Evolutionary conservation across 1,284 basidiomycete genomes (phyloP), one percentile per base, ranked within the genome.

Genomic region (Cutaneotrichosporon dermatis): DNA sequence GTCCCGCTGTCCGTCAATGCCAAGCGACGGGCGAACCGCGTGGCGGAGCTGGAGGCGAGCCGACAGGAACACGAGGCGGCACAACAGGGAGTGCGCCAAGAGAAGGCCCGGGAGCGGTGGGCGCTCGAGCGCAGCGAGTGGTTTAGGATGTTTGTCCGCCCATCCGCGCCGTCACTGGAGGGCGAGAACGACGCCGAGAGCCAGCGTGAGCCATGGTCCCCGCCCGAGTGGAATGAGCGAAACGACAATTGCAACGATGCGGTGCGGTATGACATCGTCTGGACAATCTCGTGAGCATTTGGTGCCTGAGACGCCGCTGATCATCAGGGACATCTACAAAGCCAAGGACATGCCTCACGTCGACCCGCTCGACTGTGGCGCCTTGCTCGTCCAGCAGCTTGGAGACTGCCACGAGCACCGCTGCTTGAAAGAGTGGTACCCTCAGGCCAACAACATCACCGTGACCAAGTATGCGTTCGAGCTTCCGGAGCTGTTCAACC

Each of bases 381-480:
- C 76, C 2, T 55, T 79, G 4, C 66, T 78, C 6, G 70, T 76
- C 4, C 78, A 79, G 76, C 76, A 78, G 67, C 58, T 77, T 0
- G 76, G 75, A 13, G 77, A 78, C 59, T 77, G 76, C 51, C 75
- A 78, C 55, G 63, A 66, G 36, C 63, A 67, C 15, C 66, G 71
- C 15, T 76, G 75, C 59, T 55, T 72, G 36, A 64, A 71, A 55
- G 76, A 78, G 64, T 79, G 77, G 77, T 78, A 76, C 58, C 76
- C 75, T 3, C 68, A 72, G 15, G 66, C 72, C 39, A 74, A 71
- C 60, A 78, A 79, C 59, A 75, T 79, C 58, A 79, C 78, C 10
- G 65, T 78, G n/a, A 72, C 76, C 6, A 78, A 78, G 52, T 79
- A 79, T 65, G 76, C 75, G 4, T 78, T 77, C 57, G 76, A 78